A percentile compares a stretch with the other conserved stretches of the same genome.
phyloP scores from a whole-genome alignment of 306 rosid genomes.

The Cucumis hystrix region DNA sequence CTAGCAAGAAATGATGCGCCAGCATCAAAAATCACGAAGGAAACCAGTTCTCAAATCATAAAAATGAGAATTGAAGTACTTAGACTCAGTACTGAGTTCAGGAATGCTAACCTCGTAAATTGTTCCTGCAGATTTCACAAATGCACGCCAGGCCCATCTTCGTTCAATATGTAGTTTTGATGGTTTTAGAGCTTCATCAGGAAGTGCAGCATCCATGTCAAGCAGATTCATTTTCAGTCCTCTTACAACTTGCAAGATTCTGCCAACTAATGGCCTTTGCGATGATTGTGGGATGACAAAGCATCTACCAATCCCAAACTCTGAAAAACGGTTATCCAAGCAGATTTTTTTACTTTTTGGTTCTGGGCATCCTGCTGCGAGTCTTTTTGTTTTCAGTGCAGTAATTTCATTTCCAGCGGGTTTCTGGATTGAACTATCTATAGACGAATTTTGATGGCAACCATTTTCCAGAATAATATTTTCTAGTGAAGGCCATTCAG shows the following conservation, averaged over 20 bases:
- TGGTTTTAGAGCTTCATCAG: conserved; percentile 60
- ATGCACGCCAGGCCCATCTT: conserved; percentile 92
- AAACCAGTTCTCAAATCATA: neutral
- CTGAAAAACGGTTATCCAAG: conserved; percentile 27
- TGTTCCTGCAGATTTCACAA: conserved; percentile 76
- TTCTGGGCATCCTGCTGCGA: conserved; percentile 22
- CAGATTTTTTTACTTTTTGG: conserved; percentile 27
- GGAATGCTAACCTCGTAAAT: conserved; percentile 60
- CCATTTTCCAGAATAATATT: conserved; percentile 19
- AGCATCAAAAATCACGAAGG: neutral
- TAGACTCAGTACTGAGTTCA: neutral
- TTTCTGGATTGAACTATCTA: conserved; percentile 19
- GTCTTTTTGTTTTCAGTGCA: conserved; percentile 20
- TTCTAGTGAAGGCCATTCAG: conserved; percentile 32
- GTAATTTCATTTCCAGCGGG: conserved; percentile 27
- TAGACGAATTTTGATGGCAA: conserved; percentile 18
- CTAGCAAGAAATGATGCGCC: neutral
- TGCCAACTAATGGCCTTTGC: conserved; percentile 71
- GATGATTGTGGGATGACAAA: conserved; percentile 81
- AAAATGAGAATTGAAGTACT: neutral
- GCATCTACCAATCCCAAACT: conserved; percentile 36
- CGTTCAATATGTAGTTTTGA: conserved; percentile 48
- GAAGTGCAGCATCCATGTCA: conserved; percentile 88
- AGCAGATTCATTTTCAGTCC: conserved; percentile 69
- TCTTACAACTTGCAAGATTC: conserved; percentile 53